Evolutionary conservation across 306 rosid genomes (phyloP).

Genomic region (Glycine soja): DNA sequence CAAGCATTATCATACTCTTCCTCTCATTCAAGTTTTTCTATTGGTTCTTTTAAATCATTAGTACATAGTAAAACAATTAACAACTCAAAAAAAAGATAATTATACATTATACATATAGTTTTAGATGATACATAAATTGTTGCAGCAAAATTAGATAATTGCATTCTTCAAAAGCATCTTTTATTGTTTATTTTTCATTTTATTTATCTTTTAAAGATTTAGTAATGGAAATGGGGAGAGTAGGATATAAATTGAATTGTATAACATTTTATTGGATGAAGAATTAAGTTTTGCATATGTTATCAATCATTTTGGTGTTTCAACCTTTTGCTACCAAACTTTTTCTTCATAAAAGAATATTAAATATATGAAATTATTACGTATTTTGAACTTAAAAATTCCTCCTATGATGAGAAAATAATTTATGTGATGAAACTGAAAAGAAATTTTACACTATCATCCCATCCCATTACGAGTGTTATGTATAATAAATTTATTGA

Average conservation of each 20-base stretch:
- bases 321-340: neutral
- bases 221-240: neutral
- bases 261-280: neutral
- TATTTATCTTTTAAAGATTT: neutral
- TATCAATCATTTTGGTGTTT: neutral
- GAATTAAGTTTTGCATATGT: neutral
- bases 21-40: no score
- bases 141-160: neutral
- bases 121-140: no score
- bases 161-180: neutral
- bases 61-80: no score
- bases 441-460: neutral
- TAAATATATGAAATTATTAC: neutral
- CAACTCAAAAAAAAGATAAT: neutral
- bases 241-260: neutral
- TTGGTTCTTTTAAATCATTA: no score
- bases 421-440: no score
- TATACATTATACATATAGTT: neutral
- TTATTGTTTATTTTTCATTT: neutral
- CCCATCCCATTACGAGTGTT: neutral
- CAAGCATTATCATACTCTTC: no score
- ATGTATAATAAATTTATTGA: no score
- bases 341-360: neutral
- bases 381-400: neutral
- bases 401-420: neutral